A percentile compares a stretch with the other conserved stretches of the same genome.
Evolutionary conservation across 2,329 filamentous ascomycete species (phyloP).

Genomic region (Ceratocystis diversiconidia): DNA sequence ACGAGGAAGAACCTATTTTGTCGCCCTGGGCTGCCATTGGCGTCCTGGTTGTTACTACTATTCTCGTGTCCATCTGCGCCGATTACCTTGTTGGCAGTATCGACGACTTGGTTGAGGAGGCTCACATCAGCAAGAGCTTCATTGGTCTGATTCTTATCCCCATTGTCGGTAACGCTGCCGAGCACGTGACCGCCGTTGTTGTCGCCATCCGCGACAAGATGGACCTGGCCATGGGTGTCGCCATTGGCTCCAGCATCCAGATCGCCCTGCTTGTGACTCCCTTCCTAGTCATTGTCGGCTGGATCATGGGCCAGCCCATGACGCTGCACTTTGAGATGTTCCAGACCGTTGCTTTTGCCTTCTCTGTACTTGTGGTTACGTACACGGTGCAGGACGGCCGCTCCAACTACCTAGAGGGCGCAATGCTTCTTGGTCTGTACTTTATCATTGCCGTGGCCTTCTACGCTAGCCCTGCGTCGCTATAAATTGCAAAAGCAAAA

Average conservation of each 20-base stretch:
- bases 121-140: constrained; percentile 64
- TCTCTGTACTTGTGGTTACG: constrained; percentile 61
- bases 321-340: constrained; percentile 75
- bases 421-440: constrained; percentile 46
- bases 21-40: constrained; percentile 47
- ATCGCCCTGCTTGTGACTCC: constrained; percentile 72
- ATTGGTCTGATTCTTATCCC: constrained; percentile 68
- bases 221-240: constrained; percentile 61
- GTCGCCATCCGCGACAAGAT: constrained; percentile 67
- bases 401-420: constrained; percentile 71
- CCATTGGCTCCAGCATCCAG: constrained; percentile 69
- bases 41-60: constrained; percentile 55
- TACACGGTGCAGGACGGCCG: constrained; percentile 70
- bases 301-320: constrained; percentile 60
- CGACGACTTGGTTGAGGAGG: constrained; percentile 53
- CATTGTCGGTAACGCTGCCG: constrained; percentile 67
- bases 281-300: constrained; percentile 65
- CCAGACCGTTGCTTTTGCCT: constrained; percentile 68
- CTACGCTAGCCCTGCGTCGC: constrained; percentile 35
- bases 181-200: constrained; percentile 69
- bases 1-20: constrained; percentile 34
- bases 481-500: constrained; percentile 18
- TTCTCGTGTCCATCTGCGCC: constrained; percentile 59
- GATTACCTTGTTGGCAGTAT: constrained; percentile 68
- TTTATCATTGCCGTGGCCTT: constrained; percentile 47